Conservation (phyloP, 345 rosid species). For the Gossypium arboreum region DNA sequence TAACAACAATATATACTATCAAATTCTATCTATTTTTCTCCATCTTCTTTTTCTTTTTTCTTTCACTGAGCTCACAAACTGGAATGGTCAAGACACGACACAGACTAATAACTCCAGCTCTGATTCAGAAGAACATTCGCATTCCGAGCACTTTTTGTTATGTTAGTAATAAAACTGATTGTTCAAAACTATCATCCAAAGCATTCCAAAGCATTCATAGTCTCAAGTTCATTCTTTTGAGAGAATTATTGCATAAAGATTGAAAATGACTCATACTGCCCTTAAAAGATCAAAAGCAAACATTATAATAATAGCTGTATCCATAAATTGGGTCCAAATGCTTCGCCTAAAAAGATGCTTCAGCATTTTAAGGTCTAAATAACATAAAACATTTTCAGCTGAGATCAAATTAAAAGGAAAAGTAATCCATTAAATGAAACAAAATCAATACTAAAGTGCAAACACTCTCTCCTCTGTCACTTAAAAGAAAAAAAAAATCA, state of each 20-base stretch:
- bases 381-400: not conserved
- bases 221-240: slow-evolving; percentile 1
- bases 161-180: not conserved
- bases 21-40: not conserved
- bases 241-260: not conserved
- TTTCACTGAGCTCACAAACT: not conserved
- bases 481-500: slow-evolving; percentile 23
- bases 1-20: not conserved
- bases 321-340: not conserved
- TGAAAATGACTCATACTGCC: not conserved
- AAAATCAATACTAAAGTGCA: not conserved
- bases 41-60: not conserved
- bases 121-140: not conserved
- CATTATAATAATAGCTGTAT: not conserved
- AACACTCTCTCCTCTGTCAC: not conserved
- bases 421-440: not conserved
- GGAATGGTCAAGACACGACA: not conserved
- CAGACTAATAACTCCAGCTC: slow-evolving; percentile 4
- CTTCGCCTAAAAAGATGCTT: not conserved
- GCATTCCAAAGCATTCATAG: not conserved
- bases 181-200: not conserved
- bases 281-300: not conserved
- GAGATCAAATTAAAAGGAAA: not conserved
- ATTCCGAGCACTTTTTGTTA: not conserved
- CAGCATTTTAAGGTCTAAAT: not conserved